phyloP scores from a whole-genome alignment of 257 asterid genomes.

The Eustoma russellianum region DNA sequence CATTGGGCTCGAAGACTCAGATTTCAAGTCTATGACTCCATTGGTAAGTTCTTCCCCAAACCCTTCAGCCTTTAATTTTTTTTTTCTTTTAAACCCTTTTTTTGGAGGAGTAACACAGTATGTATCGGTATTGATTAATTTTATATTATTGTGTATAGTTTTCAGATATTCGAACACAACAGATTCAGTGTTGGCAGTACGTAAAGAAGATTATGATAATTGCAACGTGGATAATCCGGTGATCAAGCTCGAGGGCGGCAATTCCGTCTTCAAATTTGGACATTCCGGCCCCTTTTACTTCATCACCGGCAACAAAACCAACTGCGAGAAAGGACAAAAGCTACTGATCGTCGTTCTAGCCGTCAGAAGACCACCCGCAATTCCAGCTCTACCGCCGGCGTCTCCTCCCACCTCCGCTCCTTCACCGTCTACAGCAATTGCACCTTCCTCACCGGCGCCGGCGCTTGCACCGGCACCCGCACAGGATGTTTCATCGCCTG shows the following conservation, averaged over 20 bases:
- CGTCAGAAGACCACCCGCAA: slow-evolving; percentile 12
- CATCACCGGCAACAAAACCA: slow-evolving; percentile 37
- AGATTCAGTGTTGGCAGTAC: slow-evolving; percentile 47
- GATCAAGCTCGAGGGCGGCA: slow-evolving; percentile 28
- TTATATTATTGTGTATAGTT: slow-evolving; percentile 17
- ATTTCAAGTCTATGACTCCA: slow-evolving; percentile 70
- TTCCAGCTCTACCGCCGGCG: slow-evolving; percentile 6
- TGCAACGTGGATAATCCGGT: slow-evolving; percentile 34
- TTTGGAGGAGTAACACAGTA: too few species aligned
- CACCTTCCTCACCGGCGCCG: neutral
- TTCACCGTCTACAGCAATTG: slow-evolving; percentile 9
- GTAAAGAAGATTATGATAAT: slow-evolving; percentile 28
- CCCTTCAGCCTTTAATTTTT: neutral
- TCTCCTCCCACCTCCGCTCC: slow-evolving; percentile 16
- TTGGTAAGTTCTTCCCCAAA: slow-evolving; percentile 32
- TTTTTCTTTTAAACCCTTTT: too few species aligned
- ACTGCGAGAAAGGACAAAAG: slow-evolving; percentile 45
- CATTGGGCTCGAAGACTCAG: slow-evolving; percentile 56
- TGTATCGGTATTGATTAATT: neutral
- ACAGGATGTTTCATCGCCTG: neutral
- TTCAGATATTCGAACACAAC: slow-evolving; percentile 40
- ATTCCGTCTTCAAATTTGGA: slow-evolving; percentile 32
- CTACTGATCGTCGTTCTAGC: slow-evolving; percentile 40
- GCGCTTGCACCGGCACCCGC: too few species aligned
- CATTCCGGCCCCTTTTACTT: slow-evolving; percentile 57